These are phyloP conservation scores for Suillus weaverae DNA, from an alignment of 768 basidiomycete species.

Conservation along the genomic window DNA sequence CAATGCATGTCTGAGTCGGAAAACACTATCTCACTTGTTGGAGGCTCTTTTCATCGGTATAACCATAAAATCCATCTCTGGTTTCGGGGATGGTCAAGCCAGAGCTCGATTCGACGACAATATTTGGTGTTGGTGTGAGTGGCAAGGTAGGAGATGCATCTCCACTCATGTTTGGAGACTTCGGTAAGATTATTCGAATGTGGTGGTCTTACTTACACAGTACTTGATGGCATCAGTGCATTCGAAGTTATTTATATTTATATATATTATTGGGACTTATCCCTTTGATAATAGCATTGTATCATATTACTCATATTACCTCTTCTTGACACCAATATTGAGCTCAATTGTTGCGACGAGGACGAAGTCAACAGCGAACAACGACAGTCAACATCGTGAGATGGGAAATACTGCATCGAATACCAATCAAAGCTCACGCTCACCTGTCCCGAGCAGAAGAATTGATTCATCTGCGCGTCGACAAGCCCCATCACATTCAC, in stretches of 20 bases:
- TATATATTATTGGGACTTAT: constrained; percentile 9
- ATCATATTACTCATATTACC: constrained; percentile 10
- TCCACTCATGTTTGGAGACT: constrained; percentile 1
- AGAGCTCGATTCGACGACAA: constrained; percentile 20
- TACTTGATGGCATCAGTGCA: not conserved
- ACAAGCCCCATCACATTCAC: constrained; percentile 31
- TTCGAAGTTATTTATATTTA: constrained; percentile 4
- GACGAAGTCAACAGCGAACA: constrained; percentile 17
- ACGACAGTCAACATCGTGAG: constrained; percentile 22
- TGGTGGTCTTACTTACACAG: not conserved
- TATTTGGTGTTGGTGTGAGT: constrained; percentile 1
- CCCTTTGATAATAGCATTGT: constrained; percentile 13
- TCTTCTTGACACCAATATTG: constrained; percentile 34
- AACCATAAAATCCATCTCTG: constrained; percentile 77
- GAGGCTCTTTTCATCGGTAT: constrained; percentile 73
- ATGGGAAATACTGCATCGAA: constrained; percentile 37
- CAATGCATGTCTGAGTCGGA: constrained; percentile 3
- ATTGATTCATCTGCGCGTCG: constrained; percentile 25
- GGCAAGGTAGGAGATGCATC: constrained; percentile 1
- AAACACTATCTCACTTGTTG: constrained; percentile 56
- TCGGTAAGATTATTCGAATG: not conserved
- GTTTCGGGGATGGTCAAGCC: constrained; percentile 46
- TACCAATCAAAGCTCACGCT: constrained; percentile 28
- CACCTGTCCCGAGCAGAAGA: constrained; percentile 23
- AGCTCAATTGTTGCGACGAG: constrained; percentile 23